phyloP scores from a whole-genome alignment of 2,329 filamentous ascomycete genomes.

The Talaromyces sp. region DNA sequence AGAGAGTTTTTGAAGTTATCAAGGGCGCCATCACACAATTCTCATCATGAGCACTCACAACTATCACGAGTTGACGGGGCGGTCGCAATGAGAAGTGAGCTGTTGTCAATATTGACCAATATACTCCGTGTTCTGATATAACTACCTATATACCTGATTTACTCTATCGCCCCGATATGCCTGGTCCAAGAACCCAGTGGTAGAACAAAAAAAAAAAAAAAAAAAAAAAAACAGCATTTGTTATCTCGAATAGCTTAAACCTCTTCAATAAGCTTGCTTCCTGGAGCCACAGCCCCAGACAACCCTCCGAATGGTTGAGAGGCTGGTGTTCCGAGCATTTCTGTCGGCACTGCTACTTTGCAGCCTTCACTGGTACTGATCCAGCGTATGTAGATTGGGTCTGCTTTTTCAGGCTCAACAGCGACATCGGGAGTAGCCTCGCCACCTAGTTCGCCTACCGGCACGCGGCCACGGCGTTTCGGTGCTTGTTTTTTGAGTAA shows the following conservation, averaged over 20 bases:
- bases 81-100: neutral
- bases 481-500: conserved; percentile 65
- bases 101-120: neutral
- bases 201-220: neutral
- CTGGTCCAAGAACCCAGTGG: neutral
- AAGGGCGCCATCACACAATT: neutral
- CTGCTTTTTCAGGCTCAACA: conserved; percentile 37
- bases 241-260: conserved; percentile 1
- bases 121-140: neutral
- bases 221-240: neutral
- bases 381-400: conserved; percentile 48
- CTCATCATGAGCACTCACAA: neutral
- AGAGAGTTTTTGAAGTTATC: conserved; percentile 15
- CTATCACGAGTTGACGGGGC: neutral
- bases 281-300: neutral
- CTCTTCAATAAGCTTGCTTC: conserved; percentile 17
- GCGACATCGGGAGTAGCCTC: conserved; percentile 42
- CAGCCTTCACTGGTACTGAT: conserved; percentile 42
- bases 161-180: neutral
- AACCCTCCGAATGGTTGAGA: conserved; percentile 38
- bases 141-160: conserved; percentile 5
- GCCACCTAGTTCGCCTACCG: conserved; percentile 41
- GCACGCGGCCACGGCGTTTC: conserved; percentile 53
- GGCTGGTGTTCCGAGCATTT: conserved; percentile 47
- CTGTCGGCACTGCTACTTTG: conserved; percentile 44